Base-by-base conservation (phyloP, 768 basidiomycete species). In the Kwoniella shandongensis region DNA sequence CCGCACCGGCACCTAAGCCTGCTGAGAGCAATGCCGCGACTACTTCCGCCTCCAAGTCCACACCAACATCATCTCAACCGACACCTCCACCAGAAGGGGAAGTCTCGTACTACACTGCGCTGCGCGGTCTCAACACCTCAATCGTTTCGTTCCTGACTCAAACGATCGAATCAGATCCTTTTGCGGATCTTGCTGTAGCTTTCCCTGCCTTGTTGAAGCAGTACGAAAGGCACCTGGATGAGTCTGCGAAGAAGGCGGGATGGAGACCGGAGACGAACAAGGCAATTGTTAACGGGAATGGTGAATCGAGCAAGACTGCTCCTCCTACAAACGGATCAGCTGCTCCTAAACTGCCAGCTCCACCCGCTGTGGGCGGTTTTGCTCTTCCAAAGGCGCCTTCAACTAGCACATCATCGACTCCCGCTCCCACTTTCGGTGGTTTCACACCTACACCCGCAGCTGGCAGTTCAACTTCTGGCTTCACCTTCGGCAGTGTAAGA, bases 121-220 rank as follows among this genome's bases (percentile, higher is more conserved):
- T 76, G 10, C 66, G 72, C 4, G 74, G 74, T 12, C 63, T 76
- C n/a, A 76, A 76, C 50, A 46, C 46, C n/a, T 67, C 72, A 8
- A 51, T 74, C 46, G 46, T 69, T 6, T 55, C 63, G 15, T 73
- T 73, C 57, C 59, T 76, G 11, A 61, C 65, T 6, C 30, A 49
- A 5, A 61, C 61, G 3, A 18, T 70, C 10, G 58, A 65, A 5
- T 36, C 58, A 4, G 72, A 76, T 30, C 62, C 61, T 4, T 72
- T 76, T 45, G 29, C 64, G 18, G 60, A 76, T 44, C 57, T 76
- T 18, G 44, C 58, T 5, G 50, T 23, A 3, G 58, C 59, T 13
- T 32, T 76, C 22, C 59, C 63, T 4, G 27, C 32, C 27, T 49
- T 72, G 22, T 10, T 44, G 11, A 40, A 50, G 42, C 70, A 72